Evolutionary conservation across 192 early-diverging fungal species (phyloP).

Genomic region (Chytriomyces hyalinus): DNA sequence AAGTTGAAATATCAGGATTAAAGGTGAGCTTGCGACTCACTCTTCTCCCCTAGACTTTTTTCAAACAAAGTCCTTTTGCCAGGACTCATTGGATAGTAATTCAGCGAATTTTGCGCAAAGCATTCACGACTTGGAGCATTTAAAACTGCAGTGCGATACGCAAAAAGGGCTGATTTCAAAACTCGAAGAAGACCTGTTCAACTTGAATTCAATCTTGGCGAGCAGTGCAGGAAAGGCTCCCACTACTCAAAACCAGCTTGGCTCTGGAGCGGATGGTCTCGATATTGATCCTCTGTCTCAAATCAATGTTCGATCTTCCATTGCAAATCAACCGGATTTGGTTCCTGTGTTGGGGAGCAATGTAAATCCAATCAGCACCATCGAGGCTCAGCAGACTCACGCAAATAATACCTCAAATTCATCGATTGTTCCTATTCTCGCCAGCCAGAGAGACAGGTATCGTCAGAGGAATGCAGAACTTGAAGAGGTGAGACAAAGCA

Average conservation of each 20-base stretch:
- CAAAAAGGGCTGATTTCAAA: conserved; percentile 61
- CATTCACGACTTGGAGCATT: conserved; percentile 44
- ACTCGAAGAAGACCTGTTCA: conserved; percentile 58
- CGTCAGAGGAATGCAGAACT: conserved; percentile 85
- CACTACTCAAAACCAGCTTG: not conserved
- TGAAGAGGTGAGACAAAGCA: conserved; percentile 59
- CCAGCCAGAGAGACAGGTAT: conserved; percentile 88
- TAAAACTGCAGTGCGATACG: conserved; percentile 55
- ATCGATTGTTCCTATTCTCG: conserved; percentile 82
- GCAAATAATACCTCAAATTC: conserved; percentile 12
- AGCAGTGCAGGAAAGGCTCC: not conserved
- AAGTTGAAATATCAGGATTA: conserved; percentile 71
- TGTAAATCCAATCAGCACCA: conserved; percentile 18
- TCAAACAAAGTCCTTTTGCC: not conserved
- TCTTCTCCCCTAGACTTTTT: not conserved
- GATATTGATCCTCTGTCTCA: conserved; percentile 15
- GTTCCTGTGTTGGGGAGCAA: conserved; percentile 18
- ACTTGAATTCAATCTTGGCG: conserved; percentile 43
- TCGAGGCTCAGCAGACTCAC: conserved; percentile 38
- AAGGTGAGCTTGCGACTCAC: conserved; percentile 38
- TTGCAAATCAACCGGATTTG: conserved; percentile 17
- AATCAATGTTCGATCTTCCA: conserved; percentile 10
- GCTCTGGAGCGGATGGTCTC: not conserved
- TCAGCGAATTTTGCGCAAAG: conserved; percentile 33
- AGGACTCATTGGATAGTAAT: conserved; percentile 39